Conservation (phyloP, 257 asterid genomes). For the Solanum tarijense region DNA sequence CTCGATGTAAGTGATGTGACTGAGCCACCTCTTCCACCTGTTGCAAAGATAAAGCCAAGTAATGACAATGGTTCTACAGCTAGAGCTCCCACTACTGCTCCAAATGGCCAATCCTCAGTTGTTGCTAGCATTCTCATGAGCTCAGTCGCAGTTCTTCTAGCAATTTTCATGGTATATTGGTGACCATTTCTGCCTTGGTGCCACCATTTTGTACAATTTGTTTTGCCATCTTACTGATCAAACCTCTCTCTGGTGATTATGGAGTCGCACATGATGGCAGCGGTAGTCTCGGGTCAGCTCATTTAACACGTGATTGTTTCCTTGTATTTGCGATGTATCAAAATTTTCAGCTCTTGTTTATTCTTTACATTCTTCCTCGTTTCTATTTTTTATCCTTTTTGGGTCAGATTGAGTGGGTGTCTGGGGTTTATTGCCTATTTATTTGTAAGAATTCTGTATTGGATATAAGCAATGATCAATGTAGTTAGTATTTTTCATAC, state of each 20-base stretch:
- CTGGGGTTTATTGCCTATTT: not conserved
- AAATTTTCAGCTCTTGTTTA: not conserved
- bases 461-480: not conserved
- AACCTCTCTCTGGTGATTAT: not conserved
- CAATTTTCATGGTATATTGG: conserved; percentile 22
- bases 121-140: conserved; percentile 32
- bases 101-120: conserved; percentile 38
- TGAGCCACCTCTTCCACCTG: conserved; percentile 75
- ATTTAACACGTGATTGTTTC: not conserved
- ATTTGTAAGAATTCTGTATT: not conserved
- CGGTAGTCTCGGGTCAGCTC: not conserved
- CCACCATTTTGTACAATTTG: conserved; percentile 5
- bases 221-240: not conserved
- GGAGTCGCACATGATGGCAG: not conserved
- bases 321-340: not conserved
- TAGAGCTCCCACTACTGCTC: conserved; percentile 23
- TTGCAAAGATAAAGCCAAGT: conserved; percentile 18
- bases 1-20: conserved; percentile 38
- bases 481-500: not conserved
- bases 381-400: not conserved
- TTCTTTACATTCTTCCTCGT: not conserved
- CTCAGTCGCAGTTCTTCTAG: conserved; percentile 33
- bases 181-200: not conserved
- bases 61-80: conserved; percentile 21
- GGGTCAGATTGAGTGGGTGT: not conserved